Evolutionary conservation across 495 filamentous ascomycete genomes (phyloP).

Genomic region (Xylaria bambusicola): DNA sequence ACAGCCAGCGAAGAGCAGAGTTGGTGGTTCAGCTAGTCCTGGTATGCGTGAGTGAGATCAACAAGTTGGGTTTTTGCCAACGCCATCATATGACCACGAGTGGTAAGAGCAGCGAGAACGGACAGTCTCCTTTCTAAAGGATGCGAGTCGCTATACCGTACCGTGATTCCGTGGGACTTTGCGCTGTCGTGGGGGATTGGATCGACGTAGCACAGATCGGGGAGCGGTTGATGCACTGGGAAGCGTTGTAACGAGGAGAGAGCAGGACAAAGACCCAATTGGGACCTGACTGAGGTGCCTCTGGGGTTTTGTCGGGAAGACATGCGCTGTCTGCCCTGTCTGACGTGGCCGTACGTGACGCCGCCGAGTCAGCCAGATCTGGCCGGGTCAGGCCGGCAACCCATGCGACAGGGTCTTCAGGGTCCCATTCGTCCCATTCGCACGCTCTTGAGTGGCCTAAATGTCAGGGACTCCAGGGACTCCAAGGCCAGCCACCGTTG

Average conservation of each 20-base stretch:
- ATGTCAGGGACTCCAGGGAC: conserved; percentile 13
- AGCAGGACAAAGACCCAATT: conserved; percentile 10
- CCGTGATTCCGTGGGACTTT: conserved; percentile 15
- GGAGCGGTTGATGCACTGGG: conserved; percentile 11
- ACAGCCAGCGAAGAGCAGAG: conserved; percentile 1
- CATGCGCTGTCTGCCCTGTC: conserved; percentile 19
- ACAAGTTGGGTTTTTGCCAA: conserved; percentile 15
- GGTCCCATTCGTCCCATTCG: too few relatives aligned
- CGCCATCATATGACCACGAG: conserved; percentile 16
- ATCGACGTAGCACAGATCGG: conserved; percentile 19
- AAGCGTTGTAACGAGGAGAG: conserved; percentile 12
- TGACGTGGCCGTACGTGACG: conserved; percentile 21
- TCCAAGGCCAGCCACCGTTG: too few relatives aligned
- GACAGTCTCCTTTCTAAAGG: conserved; percentile 5
- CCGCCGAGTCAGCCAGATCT: conserved; percentile 19
- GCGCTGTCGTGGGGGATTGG: conserved; percentile 20
- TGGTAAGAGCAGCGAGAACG: conserved; percentile 12
- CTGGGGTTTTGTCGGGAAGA: conserved; percentile 19
- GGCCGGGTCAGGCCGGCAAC: conserved; percentile 18
- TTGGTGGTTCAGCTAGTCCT: conserved; percentile 7
- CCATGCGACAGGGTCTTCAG: conserved; percentile 13
- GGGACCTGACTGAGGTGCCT: conserved; percentile 10
- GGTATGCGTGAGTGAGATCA: conserved; percentile 9
- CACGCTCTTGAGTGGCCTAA: conserved; percentile 9
- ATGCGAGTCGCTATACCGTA: conserved; percentile 17